Conservation (phyloP, 2,329 filamentous ascomycete species). For the Colletotrichum sp. region DNA sequence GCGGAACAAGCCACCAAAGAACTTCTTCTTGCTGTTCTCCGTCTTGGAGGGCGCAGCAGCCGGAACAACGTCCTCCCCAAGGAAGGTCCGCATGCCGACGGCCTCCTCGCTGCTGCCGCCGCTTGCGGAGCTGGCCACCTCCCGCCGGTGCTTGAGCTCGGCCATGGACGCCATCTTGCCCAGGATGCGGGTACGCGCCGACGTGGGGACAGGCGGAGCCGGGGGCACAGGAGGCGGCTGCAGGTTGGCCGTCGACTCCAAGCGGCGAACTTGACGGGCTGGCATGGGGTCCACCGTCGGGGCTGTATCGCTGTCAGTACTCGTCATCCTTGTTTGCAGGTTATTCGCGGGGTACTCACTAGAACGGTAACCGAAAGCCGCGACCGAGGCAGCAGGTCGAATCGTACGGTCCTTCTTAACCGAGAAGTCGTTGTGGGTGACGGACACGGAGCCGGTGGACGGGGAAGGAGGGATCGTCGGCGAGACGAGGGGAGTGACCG, state of each 20-base stretch:
- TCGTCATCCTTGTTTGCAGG: neutral
- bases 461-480: neutral
- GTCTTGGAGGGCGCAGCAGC: neutral
- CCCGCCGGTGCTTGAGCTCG: slow-evolving; percentile 11
- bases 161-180: slow-evolving; percentile 12
- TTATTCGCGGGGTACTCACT: neutral
- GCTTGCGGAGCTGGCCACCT: neutral
- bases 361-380: neutral
- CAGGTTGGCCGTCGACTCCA: neutral
- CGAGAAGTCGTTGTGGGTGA: slow-evolving; percentile 8
- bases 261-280: neutral
- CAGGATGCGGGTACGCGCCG: neutral
- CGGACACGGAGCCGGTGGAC: neutral
- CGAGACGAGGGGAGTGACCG: neutral
- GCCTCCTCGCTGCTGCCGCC: neutral
- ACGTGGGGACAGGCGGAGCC: neutral
- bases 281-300: neutral
- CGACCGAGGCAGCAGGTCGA: neutral
- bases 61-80: neutral
- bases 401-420: slow-evolving; percentile 5
- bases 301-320: neutral
- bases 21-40: slow-evolving; percentile 3
- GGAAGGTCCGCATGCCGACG: slow-evolving; percentile 10
- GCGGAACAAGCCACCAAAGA: slow-evolving; percentile 7
- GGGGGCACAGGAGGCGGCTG: neutral